Evolutionary conservation across 1,284 basidiomycete genomes (phyloP), one percentile per base, ranked within the genome.

Genomic region (Fomitopsis schrenkii): DNA sequence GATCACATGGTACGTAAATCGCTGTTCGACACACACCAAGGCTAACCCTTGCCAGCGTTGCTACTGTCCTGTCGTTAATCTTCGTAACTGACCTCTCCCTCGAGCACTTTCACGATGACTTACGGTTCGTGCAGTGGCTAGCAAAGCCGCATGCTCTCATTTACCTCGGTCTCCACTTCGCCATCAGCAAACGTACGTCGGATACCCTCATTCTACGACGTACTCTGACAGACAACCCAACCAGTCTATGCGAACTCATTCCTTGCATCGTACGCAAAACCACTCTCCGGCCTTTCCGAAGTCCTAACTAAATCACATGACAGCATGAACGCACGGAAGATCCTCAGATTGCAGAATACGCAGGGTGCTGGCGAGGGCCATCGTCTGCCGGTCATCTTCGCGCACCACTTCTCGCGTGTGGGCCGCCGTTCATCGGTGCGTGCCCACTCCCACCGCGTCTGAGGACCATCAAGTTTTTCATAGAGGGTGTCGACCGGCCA

Each of bases 261-360:
- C 59, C 63, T 70, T 41, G 69, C 68, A 48, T 65, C 66, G 69
- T 70, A 60, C 56, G 66, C 19, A 40, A 57, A 35, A 15, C 22
- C 22, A 15, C 57, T 41, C 4, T 22, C 38, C 54, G 50, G 4
- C 6, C n/a, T 53, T 41, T 33, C 12, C 2, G 35, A 28, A 33
- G 19, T 22, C 22, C 35, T 45, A 42, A 45, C 41, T 42, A 62
- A 48, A 40, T 54, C 3, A 19, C 33, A 8, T 17, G 12, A 26
- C 60, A 72, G 70, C 35, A 64, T 68, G 63, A 69, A 69, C 57
- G 63, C 66, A 19, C 67, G 70, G 35, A 69, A 66, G 61, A 60
- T 66, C 45, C 62, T 68, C 45, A 48, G 66, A 26, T 61, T 61
- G 19, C 65, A 64, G 38, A 66, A 63, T 26, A 19, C 63, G 44